Evolutionary conservation across 495 filamentous ascomycete genomes (phyloP).

Genomic region (Aspergillus baeticus): DNA sequence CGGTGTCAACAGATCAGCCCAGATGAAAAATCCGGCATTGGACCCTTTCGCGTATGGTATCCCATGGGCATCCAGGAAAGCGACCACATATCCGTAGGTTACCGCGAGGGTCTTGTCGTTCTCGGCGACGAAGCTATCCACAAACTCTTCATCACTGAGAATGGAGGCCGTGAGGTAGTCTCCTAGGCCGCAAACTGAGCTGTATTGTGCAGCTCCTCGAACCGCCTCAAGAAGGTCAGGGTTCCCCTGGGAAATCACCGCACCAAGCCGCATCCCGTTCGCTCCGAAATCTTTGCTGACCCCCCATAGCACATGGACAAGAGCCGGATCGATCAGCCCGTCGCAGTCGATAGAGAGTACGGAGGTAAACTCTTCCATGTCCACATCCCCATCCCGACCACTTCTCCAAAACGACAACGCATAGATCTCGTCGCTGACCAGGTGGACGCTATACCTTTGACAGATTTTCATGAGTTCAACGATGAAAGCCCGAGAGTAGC

Average conservation of each 20-base stretch:
- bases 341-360: conserved; percentile 47
- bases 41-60: too few species aligned
- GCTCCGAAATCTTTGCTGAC: conserved; percentile 61
- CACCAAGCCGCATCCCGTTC: conserved; percentile 54
- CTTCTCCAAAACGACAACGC: conserved; percentile 53
- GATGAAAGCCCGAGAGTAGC: conserved; percentile 52
- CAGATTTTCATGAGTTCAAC: conserved; percentile 51
- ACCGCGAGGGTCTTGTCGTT: background rate
- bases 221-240: too few species aligned
- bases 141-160: conserved; percentile 32
- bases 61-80: too few species aligned
- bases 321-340: conserved; percentile 46
- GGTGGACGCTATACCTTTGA: conserved; percentile 51
- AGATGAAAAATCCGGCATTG: conserved; percentile 43
- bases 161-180: conserved; percentile 38
- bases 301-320: conserved; percentile 61
- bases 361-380: conserved; percentile 44
- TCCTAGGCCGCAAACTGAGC: background rate
- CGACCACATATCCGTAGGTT: too few species aligned
- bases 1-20: conserved; percentile 38
- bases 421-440: conserved; percentile 66
- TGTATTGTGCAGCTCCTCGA: conserved; percentile 27
- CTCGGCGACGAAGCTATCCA: conserved; percentile 27
- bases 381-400: conserved; percentile 18
- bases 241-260: conserved; percentile 2